Base-by-base conservation (phyloP, 73 alveolate species). In the Strombidium stylifer region DNA sequence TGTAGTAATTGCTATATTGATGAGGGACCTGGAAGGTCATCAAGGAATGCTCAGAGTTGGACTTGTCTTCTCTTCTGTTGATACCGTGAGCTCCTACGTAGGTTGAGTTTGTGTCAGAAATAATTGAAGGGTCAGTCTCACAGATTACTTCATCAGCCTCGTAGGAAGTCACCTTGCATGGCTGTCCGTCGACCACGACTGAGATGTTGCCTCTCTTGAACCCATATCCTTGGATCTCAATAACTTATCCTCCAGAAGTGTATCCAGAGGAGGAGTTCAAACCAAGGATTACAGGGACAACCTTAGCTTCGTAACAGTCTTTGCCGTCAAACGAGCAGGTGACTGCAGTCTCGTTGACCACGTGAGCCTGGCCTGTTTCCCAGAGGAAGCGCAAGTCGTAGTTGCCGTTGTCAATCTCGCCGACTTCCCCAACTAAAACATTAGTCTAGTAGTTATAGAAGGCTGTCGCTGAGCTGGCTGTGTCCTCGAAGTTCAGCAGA, bases 231-330 rank as follows among this genome's bases (percentile, higher is more conserved):
- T 36, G 16, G 26, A 59, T 59, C 23, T 3, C 3, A 14, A 59
- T 11, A 8, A 41, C 28, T 26, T 59, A 47, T 19, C 73, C 73
- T 4, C 73, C 73, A 18, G 51, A 7, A 3, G 45, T 24, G 37
- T 59, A 59, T 2, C 73, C 73, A 1, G 41, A 15, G 12, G 27
- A 4, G 7, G 58, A 19, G 53, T 42, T 24, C 0, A 59, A 5
- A 16, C 26, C 3, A 16, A 16, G 35, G n/a, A 59, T 41, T 2
- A 40, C 73, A 2, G 73, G 73, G 21, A 59, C 60, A 1, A 59
- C 73, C 25, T 40, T 59, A 20, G 51, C 58, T 24, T 40, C 20
- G 45, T 59, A 59, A 41, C 73, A 59, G 4, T 4, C 35, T 40
- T 40, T n/a, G 73, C 23, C 26, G 28, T 59, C 1, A 44, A 4